A percentile compares a stretch with the other conserved stretches of the same genome.
Evolutionary conservation across 495 filamentous ascomycete species (phyloP).

Genomic region (Neurospora sp.): DNA sequence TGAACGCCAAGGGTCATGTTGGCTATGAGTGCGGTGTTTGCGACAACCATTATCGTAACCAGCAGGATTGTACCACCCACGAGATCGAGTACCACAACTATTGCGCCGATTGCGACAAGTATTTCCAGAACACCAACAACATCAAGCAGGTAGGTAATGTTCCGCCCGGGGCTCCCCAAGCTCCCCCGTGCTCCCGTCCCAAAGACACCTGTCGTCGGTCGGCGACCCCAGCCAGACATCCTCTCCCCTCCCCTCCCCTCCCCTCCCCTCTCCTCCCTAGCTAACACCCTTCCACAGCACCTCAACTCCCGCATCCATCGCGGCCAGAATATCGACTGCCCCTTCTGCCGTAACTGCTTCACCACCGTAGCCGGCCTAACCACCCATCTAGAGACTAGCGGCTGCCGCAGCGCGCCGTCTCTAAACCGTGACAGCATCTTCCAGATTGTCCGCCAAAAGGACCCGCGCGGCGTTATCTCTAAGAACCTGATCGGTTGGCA

Average conservation of each 20-base stretch:
- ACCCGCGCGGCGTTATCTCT: slow-evolving; percentile 13
- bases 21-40: slow-evolving; percentile 15
- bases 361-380: slow-evolving; percentile 13
- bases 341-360: slow-evolving; percentile 11
- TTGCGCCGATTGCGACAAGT: slow-evolving; percentile 19
- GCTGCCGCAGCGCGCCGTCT: slow-evolving; percentile 4
- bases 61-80: slow-evolving; percentile 3
- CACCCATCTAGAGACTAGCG: slow-evolving; percentile 12
- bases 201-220: neutral
- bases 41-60: neutral
- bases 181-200: neutral
- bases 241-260: neutral
- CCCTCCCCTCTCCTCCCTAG: neutral
- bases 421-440: slow-evolving; percentile 18
- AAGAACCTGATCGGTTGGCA: slow-evolving; percentile 19
- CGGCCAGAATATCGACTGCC: slow-evolving; percentile 8
- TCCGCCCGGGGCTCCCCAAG: neutral
- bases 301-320: slow-evolving; percentile 13
- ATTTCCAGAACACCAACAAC: slow-evolving; percentile 19
- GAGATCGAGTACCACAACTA: slow-evolving; percentile 15
- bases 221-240: neutral
- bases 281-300: slow-evolving; percentile 4
- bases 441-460: slow-evolving; percentile 8
- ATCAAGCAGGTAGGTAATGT: slow-evolving; percentile 16
- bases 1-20: slow-evolving; percentile 11